phyloP scores from a whole-genome alignment of 73 alveolate species.

The Paramecium biaurelia region DNA sequence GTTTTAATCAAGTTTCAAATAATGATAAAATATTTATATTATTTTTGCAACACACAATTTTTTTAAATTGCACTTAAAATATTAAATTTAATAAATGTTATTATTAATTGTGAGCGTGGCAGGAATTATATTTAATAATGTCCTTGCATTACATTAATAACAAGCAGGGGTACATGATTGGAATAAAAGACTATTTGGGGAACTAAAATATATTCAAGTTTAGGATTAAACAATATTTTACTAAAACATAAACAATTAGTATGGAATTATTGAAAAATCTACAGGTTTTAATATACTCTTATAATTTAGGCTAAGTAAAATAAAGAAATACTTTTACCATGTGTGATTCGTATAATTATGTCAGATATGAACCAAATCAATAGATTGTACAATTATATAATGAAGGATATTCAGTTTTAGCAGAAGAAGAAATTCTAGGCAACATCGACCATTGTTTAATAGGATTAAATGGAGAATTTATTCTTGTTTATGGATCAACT shows the following conservation, averaged over 20 bases:
- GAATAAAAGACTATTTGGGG: constrained; percentile 6
- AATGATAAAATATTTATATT: neutral
- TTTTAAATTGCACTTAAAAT: neutral
- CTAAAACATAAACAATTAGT: neutral
- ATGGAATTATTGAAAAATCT: constrained; percentile 7
- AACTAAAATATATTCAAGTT: neutral
- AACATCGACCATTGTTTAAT: neutral
- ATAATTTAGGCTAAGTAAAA: neutral
- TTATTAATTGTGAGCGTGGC: neutral
- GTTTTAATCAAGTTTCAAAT: no score
- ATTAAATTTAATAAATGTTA: neutral
- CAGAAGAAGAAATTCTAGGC: neutral
- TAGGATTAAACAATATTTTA: neutral
- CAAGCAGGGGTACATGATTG: constrained; percentile 43
- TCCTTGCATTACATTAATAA: neutral
- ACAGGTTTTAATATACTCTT: neutral
- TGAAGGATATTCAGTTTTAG: constrained; percentile 3
- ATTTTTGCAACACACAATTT: neutral
- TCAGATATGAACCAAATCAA: neutral
- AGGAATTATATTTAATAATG: neutral
- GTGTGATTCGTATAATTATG: neutral
- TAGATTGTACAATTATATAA: neutral
- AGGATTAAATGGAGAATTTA: neutral
- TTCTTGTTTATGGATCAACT: neutral
- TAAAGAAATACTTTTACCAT: neutral